Evolutionary conservation across 2,329 filamentous ascomycete species (phyloP), one percentile per base, ranked within the genome.

Genomic region (Aspergillus calidoustus): DNA sequence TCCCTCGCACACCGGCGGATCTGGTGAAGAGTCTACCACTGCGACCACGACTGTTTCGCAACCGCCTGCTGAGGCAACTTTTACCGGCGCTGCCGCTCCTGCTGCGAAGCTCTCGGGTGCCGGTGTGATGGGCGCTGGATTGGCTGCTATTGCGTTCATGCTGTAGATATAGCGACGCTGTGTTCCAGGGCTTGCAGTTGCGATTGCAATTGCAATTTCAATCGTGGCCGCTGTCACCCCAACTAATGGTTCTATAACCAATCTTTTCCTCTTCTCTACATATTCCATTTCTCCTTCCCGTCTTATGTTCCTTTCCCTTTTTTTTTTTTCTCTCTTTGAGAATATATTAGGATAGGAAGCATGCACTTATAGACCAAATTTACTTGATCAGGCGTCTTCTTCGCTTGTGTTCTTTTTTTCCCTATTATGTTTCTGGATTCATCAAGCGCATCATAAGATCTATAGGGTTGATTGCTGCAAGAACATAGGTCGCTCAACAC

Each of bases 121-220:
- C 28, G 69, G 66, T 28, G 55, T 76, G 60, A 69, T 68, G 34
- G 74, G 69, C 7, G 75, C 72, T 65, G 73, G 66, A 3, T 53
- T 73, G 43, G 74, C 71, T 49, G 64, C 73, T 47, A 72, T 58
- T 23, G 59, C 71, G 30, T 58, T 73, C n/a, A 57, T 78, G 64
- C 66, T 77, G 47, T 79, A 74, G 68, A 54, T 2, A 22, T 47
- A 22, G 34, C 13, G 30, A 13, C 15, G 30, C 51, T 52, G 19
- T 52, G n/a, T 19, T 8, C 43, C 17, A 22, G 43, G 46, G 11
- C 23, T 19, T 15, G 49, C 52, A 13, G 8, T 9, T 9, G 43
- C 19, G 25, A 34, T 47, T 13, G 25, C 30, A 23, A 55, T 55
- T 5, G 38, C 19, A 46, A 9, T 54, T 28, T 38, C 52, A 17